phyloP scores from a whole-genome alignment of 768 basidiomycete genomes.

The Collybiopsis confluens region DNA sequence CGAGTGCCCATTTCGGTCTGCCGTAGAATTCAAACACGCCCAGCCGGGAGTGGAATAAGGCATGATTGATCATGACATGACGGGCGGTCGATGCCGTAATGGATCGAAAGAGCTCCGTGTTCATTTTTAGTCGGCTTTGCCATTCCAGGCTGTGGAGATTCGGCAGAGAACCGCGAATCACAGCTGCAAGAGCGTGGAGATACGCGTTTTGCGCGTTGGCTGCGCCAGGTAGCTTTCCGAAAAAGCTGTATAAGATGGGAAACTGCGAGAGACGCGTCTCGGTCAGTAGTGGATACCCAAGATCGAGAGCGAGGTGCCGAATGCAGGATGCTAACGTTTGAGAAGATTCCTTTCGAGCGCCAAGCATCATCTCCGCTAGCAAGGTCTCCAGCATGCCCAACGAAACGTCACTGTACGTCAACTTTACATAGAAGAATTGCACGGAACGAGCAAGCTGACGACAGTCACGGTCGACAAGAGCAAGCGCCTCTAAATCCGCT shows the following conservation, averaged over 20 bases:
- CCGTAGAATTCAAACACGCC: background rate
- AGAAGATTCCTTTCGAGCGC: background rate
- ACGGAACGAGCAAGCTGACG: conserved; percentile 19
- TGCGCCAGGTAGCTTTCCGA: background rate
- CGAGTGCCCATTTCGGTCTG: background rate
- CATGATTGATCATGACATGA: conserved; percentile 19
- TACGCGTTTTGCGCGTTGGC: conserved; percentile 3
- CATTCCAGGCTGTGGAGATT: conserved; percentile 26
- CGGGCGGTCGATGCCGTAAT: conserved; percentile 16
- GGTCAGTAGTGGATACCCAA: background rate
- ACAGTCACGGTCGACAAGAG: conserved; percentile 24
- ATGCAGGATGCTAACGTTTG: conserved; percentile 16
- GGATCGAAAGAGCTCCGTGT: conserved; percentile 11
- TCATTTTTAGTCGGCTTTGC: conserved; percentile 14
- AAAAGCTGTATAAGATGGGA: background rate
- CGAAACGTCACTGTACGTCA: conserved; percentile 14
- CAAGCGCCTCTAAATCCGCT: conserved; percentile 19
- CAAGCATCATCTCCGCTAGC: background rate
- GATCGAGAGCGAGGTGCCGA: conserved; percentile 18
- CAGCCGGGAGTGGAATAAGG: background rate
- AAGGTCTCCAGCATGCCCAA: conserved; percentile 11
- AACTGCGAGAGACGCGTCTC: conserved; percentile 2
- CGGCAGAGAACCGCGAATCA: conserved; percentile 14
- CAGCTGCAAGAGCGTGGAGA: conserved; percentile 7
- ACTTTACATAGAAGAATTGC: conserved; percentile 17